Conservation (phyloP, 148 eudicot species). For the Cornus florida region DNA sequence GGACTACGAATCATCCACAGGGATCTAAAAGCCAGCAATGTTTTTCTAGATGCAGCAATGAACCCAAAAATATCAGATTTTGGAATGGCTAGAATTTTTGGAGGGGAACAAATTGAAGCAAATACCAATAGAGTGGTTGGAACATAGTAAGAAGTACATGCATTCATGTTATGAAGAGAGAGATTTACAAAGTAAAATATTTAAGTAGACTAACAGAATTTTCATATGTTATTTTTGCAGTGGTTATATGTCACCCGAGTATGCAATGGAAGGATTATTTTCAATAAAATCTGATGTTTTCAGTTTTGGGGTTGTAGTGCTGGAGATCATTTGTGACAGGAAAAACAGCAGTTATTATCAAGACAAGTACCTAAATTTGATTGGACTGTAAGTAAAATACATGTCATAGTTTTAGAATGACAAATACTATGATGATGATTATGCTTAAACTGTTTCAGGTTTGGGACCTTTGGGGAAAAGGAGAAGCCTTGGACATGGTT, state of each 20-base stretch:
- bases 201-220: neutral
- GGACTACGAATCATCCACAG: slow-evolving; percentile 60
- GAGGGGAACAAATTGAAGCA: slow-evolving; percentile 43
- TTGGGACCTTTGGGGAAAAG: slow-evolving; percentile 52
- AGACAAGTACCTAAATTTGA: slow-evolving; percentile 41
- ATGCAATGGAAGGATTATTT: slow-evolving; percentile 52
- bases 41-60: slow-evolving; percentile 49
- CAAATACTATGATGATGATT: neutral
- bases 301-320: slow-evolving; percentile 51
- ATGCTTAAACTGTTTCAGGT: slow-evolving; percentile 24
- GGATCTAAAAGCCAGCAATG: slow-evolving; percentile 60
- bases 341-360: slow-evolving; percentile 45
- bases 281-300: slow-evolving; percentile 58
- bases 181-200: neutral
- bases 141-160: slow-evolving; percentile 45
- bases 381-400: slow-evolving; percentile 51
- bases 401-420: neutral
- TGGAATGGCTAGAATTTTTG: slow-evolving; percentile 58
- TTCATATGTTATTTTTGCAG: slow-evolving; percentile 25
- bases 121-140: slow-evolving; percentile 59
- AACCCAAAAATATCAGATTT: slow-evolving; percentile 64
- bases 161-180: no score
- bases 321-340: slow-evolving; percentile 51
- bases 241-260: slow-evolving; percentile 69
- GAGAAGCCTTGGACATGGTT: slow-evolving; percentile 24